phyloP scores from a whole-genome alignment of 2,329 filamentous ascomycete genomes.

The Akanthomyces dipterigenus region DNA sequence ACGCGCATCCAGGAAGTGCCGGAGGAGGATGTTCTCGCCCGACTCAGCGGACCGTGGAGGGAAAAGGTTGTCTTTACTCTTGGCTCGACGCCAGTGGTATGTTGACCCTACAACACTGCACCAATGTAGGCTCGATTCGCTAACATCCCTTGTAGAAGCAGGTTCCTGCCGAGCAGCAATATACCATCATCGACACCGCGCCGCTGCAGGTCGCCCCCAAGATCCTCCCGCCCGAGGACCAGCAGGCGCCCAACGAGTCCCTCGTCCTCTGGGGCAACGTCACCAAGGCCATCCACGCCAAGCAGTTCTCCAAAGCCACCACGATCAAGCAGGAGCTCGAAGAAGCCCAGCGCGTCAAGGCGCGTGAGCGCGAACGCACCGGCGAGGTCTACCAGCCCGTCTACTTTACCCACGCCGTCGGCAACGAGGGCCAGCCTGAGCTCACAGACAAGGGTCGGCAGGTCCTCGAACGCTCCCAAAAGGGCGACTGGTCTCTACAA shows the following conservation, averaged over 20 bases:
- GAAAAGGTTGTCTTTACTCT: slow-evolving; percentile 57
- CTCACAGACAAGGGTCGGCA: slow-evolving; percentile 47
- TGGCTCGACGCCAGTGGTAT: slow-evolving; percentile 54
- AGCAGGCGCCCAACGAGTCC: slow-evolving; percentile 85
- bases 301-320: slow-evolving; percentile 80
- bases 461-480: slow-evolving; percentile 46
- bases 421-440: slow-evolving; percentile 49
- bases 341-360: slow-evolving; percentile 80
- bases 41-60: slow-evolving; percentile 83
- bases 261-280: slow-evolving; percentile 82
- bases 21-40: slow-evolving; percentile 73
- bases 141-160: slow-evolving; percentile 24
- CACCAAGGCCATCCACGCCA: slow-evolving; percentile 74
- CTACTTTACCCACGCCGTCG: slow-evolving; percentile 66
- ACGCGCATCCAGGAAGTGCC: slow-evolving; percentile 78
- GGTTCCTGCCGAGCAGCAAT: slow-evolving; percentile 51
- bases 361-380: slow-evolving; percentile 66
- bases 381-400: slow-evolving; percentile 73
- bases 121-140: neutral
- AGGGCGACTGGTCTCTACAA: slow-evolving; percentile 44
- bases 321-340: slow-evolving; percentile 85
- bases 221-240: slow-evolving; percentile 65
- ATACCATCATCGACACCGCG: slow-evolving; percentile 78
- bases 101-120: slow-evolving; percentile 23
- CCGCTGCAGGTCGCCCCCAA: slow-evolving; percentile 77